Base-by-base conservation (phyloP, 768 basidiomycete genomes). In the Psilocybe azurescens region DNA sequence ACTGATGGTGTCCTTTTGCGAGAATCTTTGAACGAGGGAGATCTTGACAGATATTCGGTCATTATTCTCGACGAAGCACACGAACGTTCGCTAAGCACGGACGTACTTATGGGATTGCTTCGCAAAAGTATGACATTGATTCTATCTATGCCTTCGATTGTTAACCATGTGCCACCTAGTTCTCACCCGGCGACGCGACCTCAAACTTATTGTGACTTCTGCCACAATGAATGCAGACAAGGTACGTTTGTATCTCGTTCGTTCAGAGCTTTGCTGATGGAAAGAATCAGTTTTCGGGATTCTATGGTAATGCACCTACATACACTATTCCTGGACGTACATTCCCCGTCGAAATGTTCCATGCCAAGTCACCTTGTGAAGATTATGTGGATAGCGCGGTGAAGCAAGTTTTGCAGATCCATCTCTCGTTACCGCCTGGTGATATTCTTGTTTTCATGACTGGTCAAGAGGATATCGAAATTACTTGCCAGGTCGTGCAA, bases 161-260 rank as follows among this genome's bases (percentile, higher is more conserved):
- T 8, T 63, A 54, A 39, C 50, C 29, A 28, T n/a, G 50, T 38
- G 16, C 10, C 14, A 32, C 58, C 44, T 36, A 93, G 89, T 95
- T 68, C 78, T 99, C 24, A 95, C 95, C 1, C 86, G 97, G 3
- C 81, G 97, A 62, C 81, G 96, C 59, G 97, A 99, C 73, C 79
- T 99, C 47, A 99, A 95, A 74, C 86, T 99, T 47, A 95, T 99
- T 65, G 95, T 99, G 41, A 99, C 97, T 1, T 99, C 97, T 7
- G 97, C 97, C 2, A 99, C 97, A 3, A 99, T 99, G 97, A 99
- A 99, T 72, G 93, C 97, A 0, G 95, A 97, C 53, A 99, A 99
- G 88, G 95, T 93, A 65, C 55, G 78, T 24, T 18, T 28, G 11
- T 32, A 53, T 16, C 44, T 32, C 24, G 2, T 53, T 39, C 39